Evolutionary conservation across 1,284 basidiomycete species (phyloP), one percentile per base, ranked within the genome.

Genomic region (Phenoliferia sp.): DNA sequence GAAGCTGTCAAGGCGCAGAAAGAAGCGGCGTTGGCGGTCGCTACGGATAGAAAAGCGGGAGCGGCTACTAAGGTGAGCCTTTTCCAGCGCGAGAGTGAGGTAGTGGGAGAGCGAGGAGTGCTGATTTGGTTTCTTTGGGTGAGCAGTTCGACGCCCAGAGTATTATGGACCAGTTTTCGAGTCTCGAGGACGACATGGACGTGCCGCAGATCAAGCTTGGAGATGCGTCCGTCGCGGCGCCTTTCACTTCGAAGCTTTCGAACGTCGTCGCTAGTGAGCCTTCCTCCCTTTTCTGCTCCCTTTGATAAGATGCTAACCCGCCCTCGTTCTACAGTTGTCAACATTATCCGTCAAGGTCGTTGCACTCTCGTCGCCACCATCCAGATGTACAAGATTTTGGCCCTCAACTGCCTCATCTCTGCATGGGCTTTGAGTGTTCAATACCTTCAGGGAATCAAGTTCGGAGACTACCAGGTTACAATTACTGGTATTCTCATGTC

Each of bases 351-450:
- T 56, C 94, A 97, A 81, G 94, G 94, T 29, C 89, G 94, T 57
- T 96, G 94, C 82, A 97, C 94, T 0, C 86, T 97, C 19, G 94
- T 97, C 55, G 94, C 94, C 1, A 97, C 94, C 1, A 90, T 94
- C 66, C 94, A 97, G 81, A 97, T 97, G 94, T 97, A 96, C 87
- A 96, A 96, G 83, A 97, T 97, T 74, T 83, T 97, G 48, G 94
- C 94, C 2, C 82, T 96, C 69, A 97, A 97, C 79, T 96, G 94
- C 78, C 83, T 97, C 52, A 97, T 97, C 78, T 95, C 93, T 3
- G 94, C 94, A 35, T 97, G 94, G 81, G 93, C 90, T 12, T 82
- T 97, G 70, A 93, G 90, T 75, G 94, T 97, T 31, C 93, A 95
- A 79, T 96, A 97, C 77, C 83, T 97, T 22, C 93, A 97, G 73